Percentiles rank a stretch among this genome's conserved stretches.
phyloP scores from a whole-genome alignment of 1,139 yeast genomes.

The Suhomyces bolitotheri region DNA sequence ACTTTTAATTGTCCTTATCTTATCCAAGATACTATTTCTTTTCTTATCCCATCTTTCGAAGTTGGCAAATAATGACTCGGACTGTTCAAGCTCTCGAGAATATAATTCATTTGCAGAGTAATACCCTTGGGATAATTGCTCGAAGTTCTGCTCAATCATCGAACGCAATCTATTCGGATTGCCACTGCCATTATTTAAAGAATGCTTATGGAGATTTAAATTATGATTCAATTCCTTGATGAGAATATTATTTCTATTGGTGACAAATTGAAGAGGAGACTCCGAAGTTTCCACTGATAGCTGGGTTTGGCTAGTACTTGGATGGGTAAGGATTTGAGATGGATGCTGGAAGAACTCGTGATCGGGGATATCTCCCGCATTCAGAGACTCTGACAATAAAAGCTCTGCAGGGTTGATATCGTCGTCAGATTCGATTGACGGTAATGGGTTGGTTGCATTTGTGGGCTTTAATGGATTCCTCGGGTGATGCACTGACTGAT shows the following conservation, averaged over 20 bases:
- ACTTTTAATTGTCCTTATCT: slow-evolving; percentile 44
- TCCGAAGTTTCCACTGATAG: slow-evolving; percentile 8
- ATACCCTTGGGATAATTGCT: slow-evolving; percentile 43
- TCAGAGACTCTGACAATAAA: slow-evolving; percentile 25
- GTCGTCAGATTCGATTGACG: slow-evolving; percentile 20
- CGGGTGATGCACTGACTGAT: slow-evolving; percentile 1
- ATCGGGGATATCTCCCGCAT: slow-evolving; percentile 15
- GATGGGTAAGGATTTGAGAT: slow-evolving; percentile 16
- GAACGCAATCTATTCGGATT: slow-evolving; percentile 31
- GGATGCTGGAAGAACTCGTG: slow-evolving; percentile 26
- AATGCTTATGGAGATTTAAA: slow-evolving; percentile 24
- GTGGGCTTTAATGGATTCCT: background rate
- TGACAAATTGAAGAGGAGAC: slow-evolving; percentile 34
- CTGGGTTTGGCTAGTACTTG: slow-evolving; percentile 1
- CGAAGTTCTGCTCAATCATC: slow-evolving; percentile 28
- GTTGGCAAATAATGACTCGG: slow-evolving; percentile 29
- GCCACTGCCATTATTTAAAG: slow-evolving; percentile 33
- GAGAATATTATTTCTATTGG: slow-evolving; percentile 28
- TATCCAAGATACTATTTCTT: slow-evolving; percentile 34
- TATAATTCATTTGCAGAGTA: slow-evolving; percentile 54
- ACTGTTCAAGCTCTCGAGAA: slow-evolving; percentile 35
- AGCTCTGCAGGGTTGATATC: slow-evolving; percentile 35
- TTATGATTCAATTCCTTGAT: slow-evolving; percentile 25
- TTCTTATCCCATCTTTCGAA: slow-evolving; percentile 49
- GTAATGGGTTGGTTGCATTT: background rate